Evolutionary conservation across 2,329 filamentous ascomycete genomes (phyloP).

Genomic region (Aspergillus floridensis): DNA sequence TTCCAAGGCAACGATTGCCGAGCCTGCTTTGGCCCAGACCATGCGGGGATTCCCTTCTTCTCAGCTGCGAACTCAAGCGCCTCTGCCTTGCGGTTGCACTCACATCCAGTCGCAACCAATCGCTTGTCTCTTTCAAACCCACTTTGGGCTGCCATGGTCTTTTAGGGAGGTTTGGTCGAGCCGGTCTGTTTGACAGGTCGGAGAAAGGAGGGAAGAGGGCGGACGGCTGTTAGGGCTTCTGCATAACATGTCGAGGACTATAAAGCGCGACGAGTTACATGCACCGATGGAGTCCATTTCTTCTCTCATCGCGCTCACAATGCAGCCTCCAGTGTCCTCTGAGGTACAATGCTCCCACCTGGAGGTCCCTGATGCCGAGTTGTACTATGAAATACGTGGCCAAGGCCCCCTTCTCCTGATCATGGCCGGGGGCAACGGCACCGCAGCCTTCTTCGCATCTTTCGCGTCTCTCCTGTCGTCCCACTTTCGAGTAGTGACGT

Average conservation of each 20-base stretch:
- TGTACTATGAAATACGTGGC: slow-evolving; percentile 4
- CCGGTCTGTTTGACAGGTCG: too few species aligned
- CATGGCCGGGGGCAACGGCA: slow-evolving; percentile 12
- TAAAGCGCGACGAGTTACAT: too few species aligned
- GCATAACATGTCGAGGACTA: too few species aligned
- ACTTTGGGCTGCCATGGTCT: not conserved
- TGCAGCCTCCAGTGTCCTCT: not conserved
- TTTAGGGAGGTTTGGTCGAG: too few species aligned
- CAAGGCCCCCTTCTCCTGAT: slow-evolving; percentile 9
- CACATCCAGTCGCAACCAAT: not conserved
- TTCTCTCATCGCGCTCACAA: not conserved
- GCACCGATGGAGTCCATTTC: not conserved
- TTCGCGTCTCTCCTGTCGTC: slow-evolving; percentile 5
- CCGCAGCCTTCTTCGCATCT: slow-evolving; percentile 3
- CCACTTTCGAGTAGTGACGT: slow-evolving; percentile 8
- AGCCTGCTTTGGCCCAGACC: not conserved
- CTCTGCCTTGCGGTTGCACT: not conserved
- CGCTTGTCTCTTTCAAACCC: not conserved
- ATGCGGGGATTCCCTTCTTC: not conserved
- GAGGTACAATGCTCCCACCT: not conserved
- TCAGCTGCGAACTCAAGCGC: not conserved
- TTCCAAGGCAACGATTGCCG: not conserved
- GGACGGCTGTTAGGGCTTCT: too few species aligned
- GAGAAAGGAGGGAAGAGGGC: too few species aligned
- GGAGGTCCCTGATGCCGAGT: not conserved